Evolutionary conservation across 2,329 filamentous ascomycete species (phyloP).

Genomic region (Erysiphe pulchra): DNA sequence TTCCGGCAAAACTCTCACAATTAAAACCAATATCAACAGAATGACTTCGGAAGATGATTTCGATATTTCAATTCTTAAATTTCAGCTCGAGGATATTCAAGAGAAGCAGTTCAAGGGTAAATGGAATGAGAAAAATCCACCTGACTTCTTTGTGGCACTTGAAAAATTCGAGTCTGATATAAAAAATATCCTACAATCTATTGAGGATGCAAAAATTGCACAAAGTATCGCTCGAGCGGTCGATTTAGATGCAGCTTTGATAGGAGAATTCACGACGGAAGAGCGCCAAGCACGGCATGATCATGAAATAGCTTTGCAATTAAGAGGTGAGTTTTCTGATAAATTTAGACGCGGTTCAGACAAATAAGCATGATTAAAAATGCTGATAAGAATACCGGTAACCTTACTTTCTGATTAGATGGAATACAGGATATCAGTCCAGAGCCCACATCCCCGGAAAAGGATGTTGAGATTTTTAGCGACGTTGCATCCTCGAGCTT

Average conservation of each 20-base stretch:
- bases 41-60: conserved; percentile 5
- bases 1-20: too few species aligned
- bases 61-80: conserved; percentile 9
- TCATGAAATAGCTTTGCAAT: conserved; percentile 4
- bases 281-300: conserved; percentile 4
- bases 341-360: not conserved
- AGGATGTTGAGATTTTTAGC: too few species aligned
- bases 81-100: conserved; percentile 7
- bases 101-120: conserved; percentile 6
- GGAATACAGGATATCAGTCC: too few species aligned
- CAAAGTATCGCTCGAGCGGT: conserved; percentile 7
- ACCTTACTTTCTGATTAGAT: too few species aligned
- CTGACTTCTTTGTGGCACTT: conserved; percentile 7
- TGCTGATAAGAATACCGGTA: too few species aligned
- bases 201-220: conserved; percentile 8
- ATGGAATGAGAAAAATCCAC: conserved; percentile 6
- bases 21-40: not conserved
- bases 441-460: too few species aligned
- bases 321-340: conserved; percentile 2
- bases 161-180: conserved; percentile 8
- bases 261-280: conserved; percentile 4
- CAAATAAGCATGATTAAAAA: too few species aligned
- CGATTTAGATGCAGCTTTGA: conserved; percentile 4
- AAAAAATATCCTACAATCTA: conserved; percentile 4
- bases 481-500: too few species aligned